Evolutionary conservation across 129 eudicot genomes (phyloP), one percentile per base, ranked within the genome.

Genomic region (Escallonia herrerae): DNA sequence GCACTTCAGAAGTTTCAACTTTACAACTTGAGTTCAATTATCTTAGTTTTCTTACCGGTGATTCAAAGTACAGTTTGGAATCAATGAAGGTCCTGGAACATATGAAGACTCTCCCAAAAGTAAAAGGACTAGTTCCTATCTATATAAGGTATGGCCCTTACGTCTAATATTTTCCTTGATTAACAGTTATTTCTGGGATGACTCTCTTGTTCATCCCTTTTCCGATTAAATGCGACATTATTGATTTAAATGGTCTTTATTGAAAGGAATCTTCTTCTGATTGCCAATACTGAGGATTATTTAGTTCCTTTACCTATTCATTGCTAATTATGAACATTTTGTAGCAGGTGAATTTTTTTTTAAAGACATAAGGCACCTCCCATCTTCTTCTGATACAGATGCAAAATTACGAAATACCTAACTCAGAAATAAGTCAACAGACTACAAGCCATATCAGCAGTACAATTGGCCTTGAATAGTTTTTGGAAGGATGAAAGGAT

Each of bases 21-120:
- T 58, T 93, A 60, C 98, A 93, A 73, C 93, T 93, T 43, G 96
- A 93, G 75, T 93, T 93, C 58, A 93, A 89, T 76, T 93, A 93
- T 80, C 89, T 93, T 33, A 93, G 96, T 67, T 74, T 58, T 56
- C 76, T 93, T 64, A 79, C 87, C 63, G 93, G 95, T 74, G 95
- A 93, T 65, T 83, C 87, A 40, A 93, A 88, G 74, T 93, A 93
- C 66, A 69, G 87, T 39, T 2, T 69, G 61, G 89, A 88, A 77
- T 83, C 95, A 41, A 89, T 93, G 96, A 86, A 93, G 81, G 98
- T 93, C 66, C 56, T 93, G 74, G 89, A 88, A 76, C 98, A 89
- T 74, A 79, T 93, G 62, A 88, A 82, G 81, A 86, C 79, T 80
- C 80, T 93, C 12, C 89, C 89, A 6, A 93, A 93, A 82, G 85